phyloP scores from a whole-genome alignment of 176 grass and related monocot species.

The Microstegium vimineum region DNA sequence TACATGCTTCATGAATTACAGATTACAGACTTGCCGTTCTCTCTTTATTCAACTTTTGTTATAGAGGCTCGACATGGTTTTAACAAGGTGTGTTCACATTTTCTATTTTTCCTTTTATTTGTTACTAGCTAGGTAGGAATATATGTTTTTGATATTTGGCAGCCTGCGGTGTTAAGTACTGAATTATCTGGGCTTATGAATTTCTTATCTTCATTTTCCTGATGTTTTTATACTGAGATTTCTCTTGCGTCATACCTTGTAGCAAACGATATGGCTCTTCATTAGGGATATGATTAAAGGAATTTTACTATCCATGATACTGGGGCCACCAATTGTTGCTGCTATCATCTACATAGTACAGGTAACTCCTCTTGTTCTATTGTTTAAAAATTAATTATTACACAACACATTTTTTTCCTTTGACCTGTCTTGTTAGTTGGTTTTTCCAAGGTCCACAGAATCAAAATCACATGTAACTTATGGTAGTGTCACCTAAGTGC shows the following conservation, averaged over 20 bases:
- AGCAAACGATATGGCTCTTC: slow-evolving; percentile 99
- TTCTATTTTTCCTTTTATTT: background rate
- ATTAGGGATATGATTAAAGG: slow-evolving; percentile 86
- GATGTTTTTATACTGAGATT: slow-evolving; percentile 10
- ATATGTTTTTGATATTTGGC: background rate
- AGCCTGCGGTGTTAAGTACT: background rate
- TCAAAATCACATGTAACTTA: background rate
- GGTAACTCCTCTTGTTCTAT: slow-evolving; percentile 43
- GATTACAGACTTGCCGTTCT: slow-evolving; percentile 92
- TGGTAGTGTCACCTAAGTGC: background rate
- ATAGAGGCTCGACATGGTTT: slow-evolving; percentile 91
- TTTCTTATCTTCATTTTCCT: slow-evolving; percentile 5
- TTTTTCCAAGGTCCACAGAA: background rate
- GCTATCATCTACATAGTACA: slow-evolving; percentile 92
- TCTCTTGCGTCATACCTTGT: slow-evolving; percentile 23
- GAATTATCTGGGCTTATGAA: background rate
- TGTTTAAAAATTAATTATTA: slow-evolving; percentile 1
- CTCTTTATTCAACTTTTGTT: slow-evolving; percentile 94
- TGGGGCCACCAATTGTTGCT: slow-evolving; percentile 87
- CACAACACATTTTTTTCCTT: background rate
- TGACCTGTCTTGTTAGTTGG: background rate
- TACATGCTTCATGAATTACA: slow-evolving; percentile 39
- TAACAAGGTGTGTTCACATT: slow-evolving; percentile 66
- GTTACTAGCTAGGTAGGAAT: background rate
- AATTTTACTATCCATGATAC: slow-evolving; percentile 76